Percentiles rank a stretch among this genome's conserved stretches.
Evolutionary conservation across 2,329 filamentous ascomycete genomes (phyloP).

Genomic region (Trichoderma sp.): DNA sequence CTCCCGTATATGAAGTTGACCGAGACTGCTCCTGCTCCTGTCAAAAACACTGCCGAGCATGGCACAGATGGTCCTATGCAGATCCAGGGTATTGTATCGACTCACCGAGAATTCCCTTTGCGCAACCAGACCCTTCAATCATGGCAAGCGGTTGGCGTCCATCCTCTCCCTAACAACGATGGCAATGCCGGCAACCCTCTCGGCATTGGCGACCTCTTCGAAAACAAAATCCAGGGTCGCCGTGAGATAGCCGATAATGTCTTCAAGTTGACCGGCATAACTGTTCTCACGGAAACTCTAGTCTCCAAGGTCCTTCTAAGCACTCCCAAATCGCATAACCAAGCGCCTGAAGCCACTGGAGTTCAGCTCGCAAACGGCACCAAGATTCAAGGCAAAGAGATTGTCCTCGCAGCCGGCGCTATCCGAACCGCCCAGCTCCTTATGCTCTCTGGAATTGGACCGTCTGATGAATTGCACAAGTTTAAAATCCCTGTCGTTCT

Average conservation of each 20-base stretch:
- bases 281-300: conserved; percentile 27
- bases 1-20: conserved; percentile 43
- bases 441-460: conserved; percentile 49
- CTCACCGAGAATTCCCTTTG: conserved; percentile 39
- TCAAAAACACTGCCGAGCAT: conserved; percentile 35
- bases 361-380: conserved; percentile 29
- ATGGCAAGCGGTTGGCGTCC: conserved; percentile 40
- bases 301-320: conserved; percentile 26
- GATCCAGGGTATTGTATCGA: conserved; percentile 31
- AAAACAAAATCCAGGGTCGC: conserved; percentile 27
- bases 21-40: conserved; percentile 36
- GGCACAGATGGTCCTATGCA: conserved; percentile 38
- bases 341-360: conserved; percentile 19
- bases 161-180: conserved; percentile 26
- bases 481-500: conserved; percentile 36
- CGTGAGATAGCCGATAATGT: conserved; percentile 25
- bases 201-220: conserved; percentile 31
- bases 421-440: conserved; percentile 52
- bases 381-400: conserved; percentile 32
- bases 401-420: conserved; percentile 49
- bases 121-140: conserved; percentile 35
- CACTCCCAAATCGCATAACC: background rate
- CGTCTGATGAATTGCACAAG: conserved; percentile 37
- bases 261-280: conserved; percentile 27
- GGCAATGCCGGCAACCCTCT: conserved; percentile 30